phyloP scores from a whole-genome alignment of 768 basidiomycete genomes.

The Mycena rebaudengoi region DNA sequence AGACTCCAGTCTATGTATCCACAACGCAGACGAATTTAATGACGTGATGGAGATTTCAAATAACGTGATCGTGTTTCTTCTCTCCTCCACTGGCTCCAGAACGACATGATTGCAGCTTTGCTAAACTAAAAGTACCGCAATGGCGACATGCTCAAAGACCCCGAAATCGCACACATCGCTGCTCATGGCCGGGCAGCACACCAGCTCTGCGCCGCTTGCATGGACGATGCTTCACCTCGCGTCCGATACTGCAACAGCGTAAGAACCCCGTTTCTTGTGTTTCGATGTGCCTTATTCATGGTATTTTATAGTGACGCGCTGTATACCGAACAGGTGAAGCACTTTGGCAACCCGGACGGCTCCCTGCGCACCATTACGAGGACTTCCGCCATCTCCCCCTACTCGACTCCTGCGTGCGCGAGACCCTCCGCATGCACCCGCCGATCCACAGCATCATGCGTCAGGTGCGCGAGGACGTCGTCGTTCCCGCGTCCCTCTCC shows the following conservation, averaged over 20 bases:
- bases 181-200: slow-evolving; percentile 99
- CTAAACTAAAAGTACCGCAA: slow-evolving; percentile 84
- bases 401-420: slow-evolving; percentile 90
- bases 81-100: too few species aligned
- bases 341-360: slow-evolving; percentile 84
- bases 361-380: slow-evolving; percentile 85
- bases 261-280: slow-evolving; percentile 39
- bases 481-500: slow-evolving; percentile 81
- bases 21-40: too few species aligned
- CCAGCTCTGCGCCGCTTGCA: slow-evolving; percentile 89
- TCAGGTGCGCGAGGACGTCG: slow-evolving; percentile 85
- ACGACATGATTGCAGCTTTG: slow-evolving; percentile 94
- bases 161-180: slow-evolving; percentile 96
- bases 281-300: neutral
- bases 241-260: slow-evolving; percentile 77
- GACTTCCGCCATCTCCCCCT: slow-evolving; percentile 84
- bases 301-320: slow-evolving; percentile 69
- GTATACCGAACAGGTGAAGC: slow-evolving; percentile 88
- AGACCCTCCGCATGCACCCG: slow-evolving; percentile 92
- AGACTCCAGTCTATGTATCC: too few species aligned
- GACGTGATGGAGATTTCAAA: too few species aligned
- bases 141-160: slow-evolving; percentile 80
- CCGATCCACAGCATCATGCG: slow-evolving; percentile 97
- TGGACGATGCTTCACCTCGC: slow-evolving; percentile 94
- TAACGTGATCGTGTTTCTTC: too few species aligned